Evolutionary conservation across 2,329 filamentous ascomycete species (phyloP), one percentile per base, ranked within the genome.

Genomic region (Colletotrichum karsti): DNA sequence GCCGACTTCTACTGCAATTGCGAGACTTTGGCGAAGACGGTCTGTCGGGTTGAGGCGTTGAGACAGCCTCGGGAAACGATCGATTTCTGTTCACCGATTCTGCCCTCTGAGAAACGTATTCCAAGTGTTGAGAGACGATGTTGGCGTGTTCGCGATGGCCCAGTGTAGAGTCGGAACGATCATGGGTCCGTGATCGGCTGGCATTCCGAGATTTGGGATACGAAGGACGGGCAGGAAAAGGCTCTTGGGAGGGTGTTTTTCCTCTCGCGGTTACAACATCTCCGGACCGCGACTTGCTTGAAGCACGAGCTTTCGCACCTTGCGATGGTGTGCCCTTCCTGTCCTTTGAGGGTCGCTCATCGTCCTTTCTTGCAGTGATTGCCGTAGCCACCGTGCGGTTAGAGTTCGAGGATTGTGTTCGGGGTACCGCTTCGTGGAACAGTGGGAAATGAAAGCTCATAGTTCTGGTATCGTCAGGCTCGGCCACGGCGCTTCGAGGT

Each of bases 181-280:
- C 72, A 15, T 61, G 69, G 4, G 46, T 60, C 24, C 75, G 54
- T 2, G 71, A 71, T 4, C 75, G 73, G 24, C 80, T 82, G 4
- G 77, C 74, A 37, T 80, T 79, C 5, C 79, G 77, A 2, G 80
- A 78, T 46, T 80, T 81, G 0, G 79, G 75, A 0, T 79, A 80
- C 0, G 72, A 61, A 0, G 78, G 77, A 3, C 77, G 74, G 0
- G 51, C 50, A 0, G 70, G 22, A 9, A 44, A 20, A 9, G 13
- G 15, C 4, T 48, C 28, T 2, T 35, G 28, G 12, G 30, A 26
- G 10, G 26, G 4, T 18, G 26, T 30, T n/a, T 9, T 3, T 7
- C 18, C 42, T n/a, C 42, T 46, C 42, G 18, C 5, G 18, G 20
- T 46, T n/a, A 5, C 7, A 10, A 46, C 9, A 46, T 24, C 20